phyloP scores from a whole-genome alignment of 2,329 filamentous ascomycete species.

The Corynespora cassiicola region DNA sequence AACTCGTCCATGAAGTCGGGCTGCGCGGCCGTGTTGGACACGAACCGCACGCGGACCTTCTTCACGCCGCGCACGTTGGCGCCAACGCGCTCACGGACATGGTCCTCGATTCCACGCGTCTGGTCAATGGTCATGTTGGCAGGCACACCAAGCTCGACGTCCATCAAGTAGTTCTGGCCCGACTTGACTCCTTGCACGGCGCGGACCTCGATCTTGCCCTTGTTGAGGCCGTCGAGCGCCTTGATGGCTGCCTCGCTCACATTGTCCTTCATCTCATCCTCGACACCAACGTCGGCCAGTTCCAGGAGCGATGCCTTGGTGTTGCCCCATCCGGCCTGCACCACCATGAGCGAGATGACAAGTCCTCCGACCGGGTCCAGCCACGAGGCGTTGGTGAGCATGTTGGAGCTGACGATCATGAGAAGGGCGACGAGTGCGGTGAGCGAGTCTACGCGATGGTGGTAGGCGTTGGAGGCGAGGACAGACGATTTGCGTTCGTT shows the following conservation, averaged over 20 bases:
- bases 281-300: slow-evolving; percentile 88
- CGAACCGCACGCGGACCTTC: slow-evolving; percentile 82
- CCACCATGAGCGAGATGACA: slow-evolving; percentile 90
- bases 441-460: slow-evolving; percentile 94
- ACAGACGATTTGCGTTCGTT: slow-evolving; percentile 94
- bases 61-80: slow-evolving; percentile 82
- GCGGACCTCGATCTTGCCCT: slow-evolving; percentile 69
- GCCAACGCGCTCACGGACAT: slow-evolving; percentile 75
- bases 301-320: slow-evolving; percentile 83
- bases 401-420: slow-evolving; percentile 88
- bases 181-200: slow-evolving; percentile 91
- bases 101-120: slow-evolving; percentile 73
- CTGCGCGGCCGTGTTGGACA: slow-evolving; percentile 67
- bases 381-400: slow-evolving; percentile 86
- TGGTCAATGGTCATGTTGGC: slow-evolving; percentile 76
- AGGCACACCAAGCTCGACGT: slow-evolving; percentile 84
- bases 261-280: slow-evolving; percentile 78
- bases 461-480: slow-evolving; percentile 92
- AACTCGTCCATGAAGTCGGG: slow-evolving; percentile 75
- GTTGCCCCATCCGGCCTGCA: slow-evolving; percentile 88
- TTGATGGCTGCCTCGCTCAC: slow-evolving; percentile 68
- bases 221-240: slow-evolving; percentile 47
- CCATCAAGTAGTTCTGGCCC: slow-evolving; percentile 94
- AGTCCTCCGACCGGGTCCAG: slow-evolving; percentile 93
- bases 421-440: slow-evolving; percentile 92